These are phyloP conservation scores for Hypoxylon rubiginosum DNA, from an alignment of 2,329 filamentous ascomycete genomes.

Conservation along the genomic window DNA sequence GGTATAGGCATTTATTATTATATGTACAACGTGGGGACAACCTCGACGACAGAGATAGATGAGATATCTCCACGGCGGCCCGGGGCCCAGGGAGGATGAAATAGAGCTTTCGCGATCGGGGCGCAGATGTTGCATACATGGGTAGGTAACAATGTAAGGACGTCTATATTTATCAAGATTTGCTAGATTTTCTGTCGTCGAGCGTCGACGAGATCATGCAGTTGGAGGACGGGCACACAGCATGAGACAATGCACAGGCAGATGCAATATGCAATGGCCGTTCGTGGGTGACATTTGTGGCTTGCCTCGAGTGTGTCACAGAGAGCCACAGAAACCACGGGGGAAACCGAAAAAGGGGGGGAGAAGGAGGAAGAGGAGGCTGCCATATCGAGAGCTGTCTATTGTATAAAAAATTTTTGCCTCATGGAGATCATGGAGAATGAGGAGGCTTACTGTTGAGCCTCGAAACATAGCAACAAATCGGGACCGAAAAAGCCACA, in stretches of 20 bases:
- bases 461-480: conserved; percentile 24
- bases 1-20: too few species aligned
- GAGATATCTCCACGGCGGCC: background rate
- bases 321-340: background rate
- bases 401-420: background rate
- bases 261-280: background rate
- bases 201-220: too few species aligned
- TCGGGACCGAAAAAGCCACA: conserved; percentile 25
- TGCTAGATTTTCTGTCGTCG: background rate
- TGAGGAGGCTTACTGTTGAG: conserved; percentile 23
- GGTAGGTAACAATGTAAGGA: background rate
- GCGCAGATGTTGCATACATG: too few species aligned
- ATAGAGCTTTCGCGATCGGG: background rate
- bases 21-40: background rate
- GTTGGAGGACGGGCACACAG: background rate
- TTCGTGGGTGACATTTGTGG: conserved; percentile 14
- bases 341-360: background rate
- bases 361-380: background rate
- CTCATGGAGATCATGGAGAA: background rate
- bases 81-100: background rate
- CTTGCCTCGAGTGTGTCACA: conserved; percentile 15
- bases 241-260: background rate
- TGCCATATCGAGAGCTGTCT: background rate
- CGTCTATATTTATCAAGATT: background rate
- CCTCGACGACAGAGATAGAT: too few species aligned